Base-by-base conservation (phyloP, 1,139 yeast species). In the Protomyces macrosporus region DNA sequence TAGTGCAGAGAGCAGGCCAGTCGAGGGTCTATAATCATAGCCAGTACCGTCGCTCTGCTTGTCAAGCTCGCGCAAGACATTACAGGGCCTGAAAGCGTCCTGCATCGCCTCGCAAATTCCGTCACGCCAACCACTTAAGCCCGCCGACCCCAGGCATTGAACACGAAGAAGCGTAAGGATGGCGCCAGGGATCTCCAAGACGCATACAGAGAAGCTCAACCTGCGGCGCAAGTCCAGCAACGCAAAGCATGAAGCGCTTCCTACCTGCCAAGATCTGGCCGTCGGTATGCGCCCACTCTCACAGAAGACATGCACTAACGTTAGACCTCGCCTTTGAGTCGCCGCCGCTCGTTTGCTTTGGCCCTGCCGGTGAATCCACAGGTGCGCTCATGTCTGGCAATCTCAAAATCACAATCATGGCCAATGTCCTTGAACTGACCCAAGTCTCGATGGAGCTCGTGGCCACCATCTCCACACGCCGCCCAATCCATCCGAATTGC, bases 311-410 rank as follows among this genome's bases (percentile, higher is more conserved):
- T 9, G 2, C 6, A 35, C 55, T 16, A 40, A 34, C 78, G 80
- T 61, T 91, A 36, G 74, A 84, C 1, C 81, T 93, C 56, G 79
- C 81, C 53, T 78, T 93, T 36, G 98, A 93, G 73, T 86, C 95
- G 0, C 98, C 98, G 0, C 98, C 99, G 0, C 79, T 91, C 45
- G 84, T 90, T 45, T 76, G 93, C 65, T 91, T 87, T 72, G 98
- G 98, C 0, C 76, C 81, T 2, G 88, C 93, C 3, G 74, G 76
- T 6, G 95, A 89, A 66, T 85, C 95, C 1, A 81, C 95, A 0
- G 98, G 99, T 0, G 88, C 96, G 1, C 80, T 93, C 45, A 77
- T 95, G 37, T 85, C 91, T 32, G 98, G 98, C 0, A 77, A 89
- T 16, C 77, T 78, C 67, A 73, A 72, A 63, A 70, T 77, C 63